These are phyloP conservation scores for Plectranthus barbatus DNA, from an alignment of 257 asterid species.

Conservation along the genomic window DNA sequence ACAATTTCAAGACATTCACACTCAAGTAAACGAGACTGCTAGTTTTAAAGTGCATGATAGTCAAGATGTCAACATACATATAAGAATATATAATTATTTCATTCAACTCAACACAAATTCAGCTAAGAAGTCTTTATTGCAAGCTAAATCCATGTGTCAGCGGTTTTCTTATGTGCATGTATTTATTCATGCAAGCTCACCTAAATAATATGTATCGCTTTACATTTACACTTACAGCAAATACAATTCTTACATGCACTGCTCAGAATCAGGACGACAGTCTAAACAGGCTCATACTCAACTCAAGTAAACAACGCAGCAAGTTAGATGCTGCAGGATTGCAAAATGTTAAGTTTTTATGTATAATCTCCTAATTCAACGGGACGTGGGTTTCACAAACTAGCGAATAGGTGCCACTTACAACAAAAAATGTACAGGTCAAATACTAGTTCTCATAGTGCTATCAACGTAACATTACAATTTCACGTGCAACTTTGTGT, in stretches of 20 bases:
- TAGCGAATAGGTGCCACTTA: background rate
- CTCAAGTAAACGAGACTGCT: constrained; percentile 1
- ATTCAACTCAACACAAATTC: background rate
- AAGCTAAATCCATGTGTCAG: constrained; percentile 5
- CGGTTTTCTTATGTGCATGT: constrained; percentile 55
- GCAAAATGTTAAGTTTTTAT: background rate
- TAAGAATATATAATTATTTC: background rate
- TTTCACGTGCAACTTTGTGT: background rate
- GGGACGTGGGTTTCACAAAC: background rate
- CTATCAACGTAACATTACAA: background rate
- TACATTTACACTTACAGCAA: constrained; percentile 83
- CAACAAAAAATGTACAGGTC: background rate
- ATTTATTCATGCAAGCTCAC: constrained; percentile 44
- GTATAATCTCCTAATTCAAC: background rate
- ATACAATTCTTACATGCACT: constrained; percentile 48
- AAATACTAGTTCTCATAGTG: background rate
- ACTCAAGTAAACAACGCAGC: constrained; percentile 2
- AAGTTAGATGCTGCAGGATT: background rate
- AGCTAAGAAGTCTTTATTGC: background rate
- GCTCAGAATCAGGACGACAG: constrained; percentile 77
- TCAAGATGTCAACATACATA: background rate
- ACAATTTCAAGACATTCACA: background rate
- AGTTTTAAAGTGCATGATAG: background rate
- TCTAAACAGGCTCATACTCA: background rate
- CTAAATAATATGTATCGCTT: constrained; percentile 44